Base-by-base conservation (phyloP, 2,329 filamentous ascomycete genomes). In the Exophiala phaeomuriformis region DNA sequence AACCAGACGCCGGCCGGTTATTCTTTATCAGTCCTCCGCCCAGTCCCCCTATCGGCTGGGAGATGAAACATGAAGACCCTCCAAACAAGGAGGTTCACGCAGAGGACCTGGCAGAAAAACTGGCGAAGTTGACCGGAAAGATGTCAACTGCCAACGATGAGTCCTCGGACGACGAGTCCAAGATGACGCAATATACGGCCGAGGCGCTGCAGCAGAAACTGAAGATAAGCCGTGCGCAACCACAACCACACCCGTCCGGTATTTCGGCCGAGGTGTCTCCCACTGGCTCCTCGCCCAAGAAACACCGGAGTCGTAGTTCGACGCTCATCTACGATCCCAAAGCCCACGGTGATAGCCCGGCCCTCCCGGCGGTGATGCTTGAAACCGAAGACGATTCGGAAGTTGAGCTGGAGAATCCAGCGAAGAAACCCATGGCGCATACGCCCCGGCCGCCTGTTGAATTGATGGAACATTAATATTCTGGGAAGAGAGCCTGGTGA, bases 11-110 rank as follows among this genome's bases (percentile, higher is more conserved):
- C 47, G 75, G 80, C 54, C 83, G 82, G 64, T 70, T 84, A 42
- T 84, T 84, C 74, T 84, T 85, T 68, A 84, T 85, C 68, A 77
- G 73, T 42, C 82, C 82, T 48, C 82, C 82, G 8, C 82, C 82
- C 0, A 77, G 73, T 55, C 82, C 82, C 43, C 82, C 82, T 1
- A 78, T 82, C 65, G 82, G 82, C 45, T 85, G 82, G 82, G 78
- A 81, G 65, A 75, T 81, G 71, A 75, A 76, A 56, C 75, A 78
- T 52, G 82, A 85, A 64, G 81, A 80, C 29, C 78, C 81, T 7
- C 82, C 82, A 4, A 85, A 85, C 67, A 83, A 80, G 67, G 76
- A 83, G 53, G 81, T 83, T 5, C 80, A 84, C 62, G 80, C 82
- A 0, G 76, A 77, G 51, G 82, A 85, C 64, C 70, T 85, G 39